Evolutionary conservation across 495 filamentous ascomycete species (phyloP).

Genomic region (Talaromyces nanjingensis): DNA sequence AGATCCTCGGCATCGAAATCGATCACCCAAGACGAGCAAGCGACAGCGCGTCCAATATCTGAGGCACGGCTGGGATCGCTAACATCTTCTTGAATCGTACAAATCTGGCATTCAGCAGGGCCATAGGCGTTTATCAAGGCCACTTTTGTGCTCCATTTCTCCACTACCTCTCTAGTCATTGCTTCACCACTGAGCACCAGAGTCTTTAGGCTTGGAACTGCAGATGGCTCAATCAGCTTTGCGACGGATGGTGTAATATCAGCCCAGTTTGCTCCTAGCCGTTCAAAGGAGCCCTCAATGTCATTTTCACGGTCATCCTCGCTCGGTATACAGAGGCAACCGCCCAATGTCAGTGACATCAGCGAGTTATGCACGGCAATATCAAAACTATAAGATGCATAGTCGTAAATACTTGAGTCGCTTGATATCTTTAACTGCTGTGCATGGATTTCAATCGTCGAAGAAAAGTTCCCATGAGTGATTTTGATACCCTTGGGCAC

Average conservation of each 20-base stretch:
- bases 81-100: background rate
- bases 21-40: constrained; percentile 12
- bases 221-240: constrained; percentile 18
- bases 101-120: constrained; percentile 11
- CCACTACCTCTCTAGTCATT: constrained; percentile 26
- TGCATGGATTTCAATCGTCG: constrained; percentile 15
- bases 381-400: constrained; percentile 42
- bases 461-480: constrained; percentile 56
- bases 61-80: background rate
- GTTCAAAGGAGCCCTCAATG: constrained; percentile 37
- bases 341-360: constrained; percentile 33
- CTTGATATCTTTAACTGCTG: constrained; percentile 16
- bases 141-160: constrained; percentile 28
- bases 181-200: constrained; percentile 37
- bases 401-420: constrained; percentile 31
- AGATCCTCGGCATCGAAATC: constrained; percentile 33
- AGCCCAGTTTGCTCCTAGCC: constrained; percentile 38
- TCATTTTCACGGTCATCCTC: constrained; percentile 45
- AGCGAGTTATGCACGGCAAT: constrained; percentile 40
- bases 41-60: background rate
- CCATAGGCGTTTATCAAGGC: constrained; percentile 35
- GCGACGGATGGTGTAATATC: constrained; percentile 40
- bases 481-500: constrained; percentile 48
- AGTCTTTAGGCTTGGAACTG: constrained; percentile 29
- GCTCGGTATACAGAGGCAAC: constrained; percentile 41